Base-by-base conservation (phyloP, 2,329 filamentous ascomycete species). In the Claviceps sp. region DNA sequence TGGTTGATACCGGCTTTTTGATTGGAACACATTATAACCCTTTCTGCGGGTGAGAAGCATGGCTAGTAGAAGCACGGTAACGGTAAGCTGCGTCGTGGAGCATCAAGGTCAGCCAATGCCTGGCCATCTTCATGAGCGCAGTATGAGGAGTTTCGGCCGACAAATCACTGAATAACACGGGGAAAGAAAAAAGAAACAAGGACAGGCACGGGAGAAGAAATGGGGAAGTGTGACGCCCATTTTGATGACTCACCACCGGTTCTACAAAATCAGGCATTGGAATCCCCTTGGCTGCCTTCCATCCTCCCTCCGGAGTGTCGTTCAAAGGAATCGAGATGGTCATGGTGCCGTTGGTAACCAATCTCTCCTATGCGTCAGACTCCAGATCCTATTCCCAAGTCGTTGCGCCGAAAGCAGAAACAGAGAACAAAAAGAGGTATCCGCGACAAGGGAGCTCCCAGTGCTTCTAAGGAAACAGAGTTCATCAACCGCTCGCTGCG, bases 31-130 rank as follows among this genome's bases (percentile, higher is more conserved):
- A 22, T 66, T 64, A 53, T 63, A 70, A 54, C 65, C 63, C 47
- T 60, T 67, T 19, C 63, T 59, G 43, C 67, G 62, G 19, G 66
- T 68, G n/a, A 66, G 54, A 54, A 62, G 68, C 65, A 70, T 67
- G 50, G 65, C 64, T 10, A 62, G 59, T 48, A 68, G 57, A 50
- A 70, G 65, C 43, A 70, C 66, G 14, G 60, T 55, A n/a, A 69
- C 61, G 48, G 69, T 68, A 22, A 66, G 61, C 67, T 69, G 48
- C 37, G 40, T 42, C 16, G 40, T n/a, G 5, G n/a, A 10, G 42
- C 54, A n/a, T 13, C 13, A 22, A 8, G 22, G n/a, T 44, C 44
- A 46, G 45, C 38, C 39, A 24, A 45, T 5, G 13, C 14, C n/a
- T n/a, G 38, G 16, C 38, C 38, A 40, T 16, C 14, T 34, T 34